Evolutionary conservation across 768 basidiomycete species (phyloP), one percentile per base, ranked within the genome.

Genomic region (Dentipellis sp.): DNA sequence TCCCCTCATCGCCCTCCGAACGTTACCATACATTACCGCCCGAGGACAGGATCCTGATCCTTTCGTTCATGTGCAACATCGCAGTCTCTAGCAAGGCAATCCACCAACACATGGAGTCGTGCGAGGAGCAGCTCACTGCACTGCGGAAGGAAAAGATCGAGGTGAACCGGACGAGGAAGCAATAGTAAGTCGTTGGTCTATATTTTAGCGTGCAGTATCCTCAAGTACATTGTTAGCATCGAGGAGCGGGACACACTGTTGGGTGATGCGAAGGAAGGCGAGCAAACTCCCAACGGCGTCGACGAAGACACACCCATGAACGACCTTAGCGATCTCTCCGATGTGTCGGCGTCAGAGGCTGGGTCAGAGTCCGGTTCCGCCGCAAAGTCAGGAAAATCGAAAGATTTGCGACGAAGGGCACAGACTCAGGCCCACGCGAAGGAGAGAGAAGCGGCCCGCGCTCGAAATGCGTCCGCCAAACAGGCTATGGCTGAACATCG

Each of bases 121-220:
- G 90, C 64, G 93, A 94, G 65, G 81, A 88, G 63, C 85, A 88
- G 60, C 69, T 99, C 59, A 98, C 97, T 9, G 91, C 94, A 23
- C 75, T 97, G 36, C 74, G 97, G 60, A 99, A 98, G 71, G 91
- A 95, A 69, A 90, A 94, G 69, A 93, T 94, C 35, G 97, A 98
- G 59, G 83, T 94, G 58, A 97, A 97, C 71, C 80, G 94, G 57
- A 75, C 86, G 64, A 88, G 88, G 72, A 94, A 91, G 69, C 84
- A 87, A 66, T 78, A 84, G 94, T 95, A 68, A 73, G 93, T 80
- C 9, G 17, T 48, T 52, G 53, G 45, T 16, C 23, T 50, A 17
- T 49, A 16, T 56, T 36, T 57, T 38, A 22, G 39, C 16, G n/a
- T 35, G n/a, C 22, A 57, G 23, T 46, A 40, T 55, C 48, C 48